Percentiles rank a stretch among this genome's conserved stretches.
These are phyloP conservation scores for Tylopilus sp. DNA, from an alignment of 768 basidiomycete genomes.

Conservation along the genomic window DNA sequence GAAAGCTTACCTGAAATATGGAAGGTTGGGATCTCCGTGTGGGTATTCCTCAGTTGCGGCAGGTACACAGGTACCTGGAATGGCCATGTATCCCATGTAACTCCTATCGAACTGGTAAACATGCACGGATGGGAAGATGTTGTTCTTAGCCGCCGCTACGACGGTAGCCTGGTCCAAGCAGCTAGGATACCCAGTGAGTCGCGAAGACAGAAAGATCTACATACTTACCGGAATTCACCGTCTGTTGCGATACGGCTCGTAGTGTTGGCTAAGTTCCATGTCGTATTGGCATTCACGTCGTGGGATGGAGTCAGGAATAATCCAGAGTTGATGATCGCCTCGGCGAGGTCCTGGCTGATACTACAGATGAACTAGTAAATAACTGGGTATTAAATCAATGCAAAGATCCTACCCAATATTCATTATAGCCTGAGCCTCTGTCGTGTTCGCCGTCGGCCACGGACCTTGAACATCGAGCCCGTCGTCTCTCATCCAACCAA, in stretches of 20 bases:
- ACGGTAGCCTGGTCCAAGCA: background rate
- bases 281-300: background rate
- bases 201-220: background rate
- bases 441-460: background rate
- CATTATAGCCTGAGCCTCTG: background rate
- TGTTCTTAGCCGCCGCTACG: background rate
- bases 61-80: background rate
- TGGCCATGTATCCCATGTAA: background rate
- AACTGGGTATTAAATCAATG: background rate
- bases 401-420: background rate
- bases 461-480: background rate
- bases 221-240: background rate
- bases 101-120: background rate
- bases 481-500: background rate
- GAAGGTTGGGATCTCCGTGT: background rate
- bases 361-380: background rate
- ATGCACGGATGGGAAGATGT: background rate
- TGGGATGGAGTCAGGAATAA: background rate
- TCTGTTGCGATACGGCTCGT: background rate
- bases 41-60: background rate
- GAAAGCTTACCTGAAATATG: background rate
- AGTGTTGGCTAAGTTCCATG: background rate
- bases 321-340: background rate
- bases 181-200: background rate
- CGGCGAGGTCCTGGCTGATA: background rate